phyloP scores from a whole-genome alignment of 257 asterid genomes.

The Haberlea rhodopensis region DNA sequence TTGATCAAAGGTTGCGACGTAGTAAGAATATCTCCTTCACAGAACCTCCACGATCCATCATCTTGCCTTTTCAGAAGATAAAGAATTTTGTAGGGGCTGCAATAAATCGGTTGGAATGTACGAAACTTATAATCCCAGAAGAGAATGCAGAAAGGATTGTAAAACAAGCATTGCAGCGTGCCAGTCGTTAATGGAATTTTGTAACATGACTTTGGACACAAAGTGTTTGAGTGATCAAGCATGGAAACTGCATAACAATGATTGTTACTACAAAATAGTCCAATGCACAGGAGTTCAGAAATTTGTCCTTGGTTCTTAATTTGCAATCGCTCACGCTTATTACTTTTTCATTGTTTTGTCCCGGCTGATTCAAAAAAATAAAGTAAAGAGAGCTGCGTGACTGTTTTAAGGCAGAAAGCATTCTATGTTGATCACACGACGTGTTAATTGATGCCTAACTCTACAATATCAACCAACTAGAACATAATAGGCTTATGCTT shows the following conservation, averaged over 20 bases:
- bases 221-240: background rate
- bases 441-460: background rate
- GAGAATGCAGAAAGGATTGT: background rate
- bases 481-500: slow-evolving; percentile 11
- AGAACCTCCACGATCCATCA: slow-evolving; percentile 89
- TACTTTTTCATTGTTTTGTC: background rate
- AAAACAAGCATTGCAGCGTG: slow-evolving; percentile 4
- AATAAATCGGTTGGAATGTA: slow-evolving; percentile 24
- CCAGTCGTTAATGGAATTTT: background rate
- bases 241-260: background rate
- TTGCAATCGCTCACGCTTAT: background rate
- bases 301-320: background rate
- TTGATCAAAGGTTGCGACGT: slow-evolving; percentile 37
- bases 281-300: background rate
- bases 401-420: slow-evolving; percentile 13
- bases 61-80: slow-evolving; percentile 74
- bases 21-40: slow-evolving; percentile 59
- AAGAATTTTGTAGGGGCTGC: slow-evolving; percentile 88
- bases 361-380: background rate
- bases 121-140: slow-evolving; percentile 9
- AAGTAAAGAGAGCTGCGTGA: background rate
- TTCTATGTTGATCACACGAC: background rate
- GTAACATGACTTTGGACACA: slow-evolving; percentile 2
- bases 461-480: slow-evolving; percentile 9
- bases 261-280: background rate